Percentiles rank a stretch among this genome's conserved stretches.
phyloP scores from a whole-genome alignment of 1,284 basidiomycete genomes.

The Malassezia yamatoensis region DNA sequence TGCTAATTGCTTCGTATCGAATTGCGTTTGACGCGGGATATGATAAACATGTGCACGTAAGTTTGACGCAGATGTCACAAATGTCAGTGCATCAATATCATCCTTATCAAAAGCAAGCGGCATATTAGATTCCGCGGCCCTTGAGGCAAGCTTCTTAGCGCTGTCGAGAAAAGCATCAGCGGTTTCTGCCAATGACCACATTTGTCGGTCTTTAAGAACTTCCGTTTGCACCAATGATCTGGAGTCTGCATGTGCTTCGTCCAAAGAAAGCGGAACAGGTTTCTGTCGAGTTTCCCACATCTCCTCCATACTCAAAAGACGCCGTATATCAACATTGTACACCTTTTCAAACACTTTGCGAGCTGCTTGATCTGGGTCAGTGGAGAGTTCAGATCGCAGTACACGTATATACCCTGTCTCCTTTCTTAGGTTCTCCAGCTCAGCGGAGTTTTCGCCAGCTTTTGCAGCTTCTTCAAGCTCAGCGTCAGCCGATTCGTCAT shows the following conservation, averaged over 20 bases:
- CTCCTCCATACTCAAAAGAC: slow-evolving; percentile 85
- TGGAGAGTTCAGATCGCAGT: slow-evolving; percentile 56
- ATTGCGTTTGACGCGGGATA: slow-evolving; percentile 75
- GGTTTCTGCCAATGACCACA: slow-evolving; percentile 31
- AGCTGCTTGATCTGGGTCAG: slow-evolving; percentile 55
- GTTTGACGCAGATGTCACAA: slow-evolving; percentile 89
- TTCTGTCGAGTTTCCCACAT: slow-evolving; percentile 83
- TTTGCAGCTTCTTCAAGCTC: slow-evolving; percentile 77
- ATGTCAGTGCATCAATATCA: slow-evolving; percentile 89
- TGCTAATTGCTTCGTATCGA: slow-evolving; percentile 99
- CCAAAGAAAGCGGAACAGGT: slow-evolving; percentile 73
- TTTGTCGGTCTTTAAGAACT: slow-evolving; percentile 32
- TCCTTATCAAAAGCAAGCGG: slow-evolving; percentile 92
- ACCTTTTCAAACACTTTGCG: slow-evolving; percentile 78
- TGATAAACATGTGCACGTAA: slow-evolving; percentile 79
- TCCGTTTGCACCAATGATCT: slow-evolving; percentile 2
- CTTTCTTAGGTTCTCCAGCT: slow-evolving; percentile 77
- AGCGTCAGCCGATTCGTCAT: slow-evolving; percentile 65
- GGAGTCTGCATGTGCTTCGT: slow-evolving; percentile 54
- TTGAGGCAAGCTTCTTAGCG: slow-evolving; percentile 67
- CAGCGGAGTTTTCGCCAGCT: slow-evolving; percentile 77
- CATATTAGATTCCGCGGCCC: slow-evolving; percentile 56
- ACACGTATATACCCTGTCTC: slow-evolving; percentile 78
- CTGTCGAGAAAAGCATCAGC: slow-evolving; percentile 29
- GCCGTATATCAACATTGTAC: slow-evolving; percentile 75